Evolutionary conservation across 164 flowering plant species (phyloP).

Genomic region (Liquidambar formosana): DNA sequence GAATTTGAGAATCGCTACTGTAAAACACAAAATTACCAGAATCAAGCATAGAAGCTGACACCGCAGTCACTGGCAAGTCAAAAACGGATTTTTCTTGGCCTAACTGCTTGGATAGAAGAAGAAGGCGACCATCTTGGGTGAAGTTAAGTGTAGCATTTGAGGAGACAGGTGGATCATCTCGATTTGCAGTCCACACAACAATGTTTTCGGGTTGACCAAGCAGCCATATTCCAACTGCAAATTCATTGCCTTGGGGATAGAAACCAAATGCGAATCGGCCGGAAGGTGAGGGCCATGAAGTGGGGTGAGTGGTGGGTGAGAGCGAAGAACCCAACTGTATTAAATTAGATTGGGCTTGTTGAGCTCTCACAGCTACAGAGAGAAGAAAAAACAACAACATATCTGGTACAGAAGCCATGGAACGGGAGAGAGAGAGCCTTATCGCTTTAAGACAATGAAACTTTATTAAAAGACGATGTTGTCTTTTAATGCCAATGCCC

Average conservation of each 20-base stretch:
- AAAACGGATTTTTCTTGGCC: not conserved
- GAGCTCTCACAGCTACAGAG: too few relatives aligned
- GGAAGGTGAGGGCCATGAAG: constrained; percentile 41
- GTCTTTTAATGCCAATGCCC: too few relatives aligned
- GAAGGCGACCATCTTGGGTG: constrained; percentile 27
- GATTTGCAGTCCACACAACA: constrained; percentile 40
- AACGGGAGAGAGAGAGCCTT: too few relatives aligned
- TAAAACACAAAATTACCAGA: constrained; percentile 32
- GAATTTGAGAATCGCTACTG: not conserved
- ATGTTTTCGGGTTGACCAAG: constrained; percentile 4
- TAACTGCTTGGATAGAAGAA: constrained; percentile 11
- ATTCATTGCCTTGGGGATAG: constrained; percentile 26
- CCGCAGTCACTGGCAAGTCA: not conserved
- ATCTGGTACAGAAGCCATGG: too few relatives aligned
- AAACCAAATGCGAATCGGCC: constrained; percentile 42
- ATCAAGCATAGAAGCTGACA: constrained; percentile 28
- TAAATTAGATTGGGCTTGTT: too few relatives aligned
- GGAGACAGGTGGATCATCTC: constrained; percentile 25
- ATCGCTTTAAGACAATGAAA: too few relatives aligned
- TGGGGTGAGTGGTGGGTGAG: not conserved
- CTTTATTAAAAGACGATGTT: too few relatives aligned
- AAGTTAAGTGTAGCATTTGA: constrained; percentile 18
- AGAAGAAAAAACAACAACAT: too few relatives aligned
- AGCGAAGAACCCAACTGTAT: constrained; percentile 12
- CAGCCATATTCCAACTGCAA: constrained; percentile 31